phyloP scores from a whole-genome alignment of 495 filamentous ascomycete genomes.

The Trichoderma gamsii region DNA sequence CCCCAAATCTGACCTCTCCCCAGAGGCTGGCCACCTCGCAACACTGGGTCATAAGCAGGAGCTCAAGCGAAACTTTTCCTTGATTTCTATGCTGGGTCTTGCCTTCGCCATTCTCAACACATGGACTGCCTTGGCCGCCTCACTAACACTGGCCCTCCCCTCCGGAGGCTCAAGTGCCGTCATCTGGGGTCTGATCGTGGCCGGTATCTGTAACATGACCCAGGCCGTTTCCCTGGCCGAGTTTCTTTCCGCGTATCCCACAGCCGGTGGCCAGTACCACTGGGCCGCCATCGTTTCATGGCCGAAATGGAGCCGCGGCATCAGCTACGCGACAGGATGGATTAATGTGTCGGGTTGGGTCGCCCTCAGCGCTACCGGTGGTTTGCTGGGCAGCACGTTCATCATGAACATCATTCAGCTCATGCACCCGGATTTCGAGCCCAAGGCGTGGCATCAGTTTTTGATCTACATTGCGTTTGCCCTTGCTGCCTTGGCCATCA shows the following conservation, averaged over 20 bases:
- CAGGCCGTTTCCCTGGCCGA: slow-evolving; percentile 66
- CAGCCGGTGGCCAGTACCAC: slow-evolving; percentile 64
- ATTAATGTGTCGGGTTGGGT: slow-evolving; percentile 72
- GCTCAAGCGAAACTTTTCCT: slow-evolving; percentile 53
- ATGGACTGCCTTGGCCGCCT: slow-evolving; percentile 53
- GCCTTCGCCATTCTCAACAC: slow-evolving; percentile 57
- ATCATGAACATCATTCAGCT: slow-evolving; percentile 26
- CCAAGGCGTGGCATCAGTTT: slow-evolving; percentile 66
- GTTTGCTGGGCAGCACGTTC: slow-evolving; percentile 31
- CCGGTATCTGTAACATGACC: slow-evolving; percentile 64
- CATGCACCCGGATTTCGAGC: slow-evolving; percentile 37
- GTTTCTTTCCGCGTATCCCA: slow-evolving; percentile 70
- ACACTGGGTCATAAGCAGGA: slow-evolving; percentile 56
- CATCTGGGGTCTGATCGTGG: slow-evolving; percentile 59
- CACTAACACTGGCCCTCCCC: slow-evolving; percentile 47
- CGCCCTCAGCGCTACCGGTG: slow-evolving; percentile 23
- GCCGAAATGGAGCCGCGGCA: slow-evolving; percentile 52
- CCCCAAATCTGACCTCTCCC: slow-evolving; percentile 17
- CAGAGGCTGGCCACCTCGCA: slow-evolving; percentile 47
- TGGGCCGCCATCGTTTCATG: slow-evolving; percentile 65
- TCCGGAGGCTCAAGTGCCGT: slow-evolving; percentile 49
- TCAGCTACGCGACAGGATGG: slow-evolving; percentile 71
- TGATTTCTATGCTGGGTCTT: slow-evolving; percentile 52
- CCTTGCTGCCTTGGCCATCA: slow-evolving; percentile 56
- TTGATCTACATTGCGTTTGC: slow-evolving; percentile 67